Conservation (phyloP, 768 basidiomycete genomes). For the Albatrellus ellisii region DNA sequence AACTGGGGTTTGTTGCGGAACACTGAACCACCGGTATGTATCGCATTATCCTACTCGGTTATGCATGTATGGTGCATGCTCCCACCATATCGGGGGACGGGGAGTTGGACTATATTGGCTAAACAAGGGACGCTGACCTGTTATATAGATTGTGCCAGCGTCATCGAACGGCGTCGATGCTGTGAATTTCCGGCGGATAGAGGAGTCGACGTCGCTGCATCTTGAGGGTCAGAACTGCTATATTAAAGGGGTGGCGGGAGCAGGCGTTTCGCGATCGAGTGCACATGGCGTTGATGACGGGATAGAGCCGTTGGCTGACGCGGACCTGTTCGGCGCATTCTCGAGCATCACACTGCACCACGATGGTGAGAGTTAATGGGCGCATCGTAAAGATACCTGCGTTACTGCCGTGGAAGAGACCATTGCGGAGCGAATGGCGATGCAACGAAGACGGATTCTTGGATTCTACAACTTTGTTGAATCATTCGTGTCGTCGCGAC, state of each 20-base stretch:
- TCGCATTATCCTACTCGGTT: not conserved
- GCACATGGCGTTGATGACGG: slow-evolving; percentile 26
- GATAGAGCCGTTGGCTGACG: slow-evolving; percentile 30
- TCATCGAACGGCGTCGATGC: slow-evolving; percentile 70
- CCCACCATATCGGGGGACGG: slow-evolving; percentile 2
- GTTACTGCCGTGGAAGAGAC: too few species aligned
- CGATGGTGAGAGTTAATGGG: slow-evolving; percentile 52
- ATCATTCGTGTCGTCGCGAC: not conserved
- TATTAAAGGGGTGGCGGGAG: slow-evolving; percentile 25
- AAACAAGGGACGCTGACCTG: not conserved
- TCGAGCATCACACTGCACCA: slow-evolving; percentile 82
- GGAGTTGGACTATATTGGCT: not conserved
- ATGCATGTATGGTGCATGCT: not conserved
- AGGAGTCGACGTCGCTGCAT: slow-evolving; percentile 86
- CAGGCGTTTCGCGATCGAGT: slow-evolving; percentile 23
- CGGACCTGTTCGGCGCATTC: slow-evolving; percentile 78
- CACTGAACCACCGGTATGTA: slow-evolving; percentile 79
- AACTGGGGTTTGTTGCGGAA: slow-evolving; percentile 96
- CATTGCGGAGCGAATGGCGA: too few species aligned
- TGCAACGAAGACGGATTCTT: too few species aligned
- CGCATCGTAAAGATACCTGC: too few species aligned
- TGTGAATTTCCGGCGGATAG: slow-evolving; percentile 80
- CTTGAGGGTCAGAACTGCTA: slow-evolving; percentile 37
- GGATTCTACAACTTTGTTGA: too few species aligned
- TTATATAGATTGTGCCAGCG: slow-evolving; percentile 65